Percentiles rank a stretch among this genome's conserved stretches.
phyloP scores from a whole-genome alignment of 2,329 filamentous ascomycete species.

The Diplodia corticola region DNA sequence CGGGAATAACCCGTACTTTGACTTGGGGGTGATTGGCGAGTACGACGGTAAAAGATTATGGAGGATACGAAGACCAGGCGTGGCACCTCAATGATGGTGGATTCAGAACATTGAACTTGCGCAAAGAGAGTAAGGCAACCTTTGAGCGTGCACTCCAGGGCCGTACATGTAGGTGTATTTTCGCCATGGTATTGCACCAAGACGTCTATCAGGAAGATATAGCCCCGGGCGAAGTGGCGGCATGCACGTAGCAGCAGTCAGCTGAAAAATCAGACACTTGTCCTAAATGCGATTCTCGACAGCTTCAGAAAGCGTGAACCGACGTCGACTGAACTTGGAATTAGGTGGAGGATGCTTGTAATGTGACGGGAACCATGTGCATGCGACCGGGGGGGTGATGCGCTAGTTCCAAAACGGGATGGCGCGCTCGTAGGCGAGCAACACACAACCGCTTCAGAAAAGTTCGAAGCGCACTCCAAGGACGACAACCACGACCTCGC shows the following conservation, averaged over 20 bases:
- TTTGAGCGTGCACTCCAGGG: background rate
- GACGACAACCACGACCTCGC: conserved; percentile 24
- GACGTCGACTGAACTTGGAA: background rate
- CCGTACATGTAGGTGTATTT: background rate
- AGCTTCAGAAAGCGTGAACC: background rate
- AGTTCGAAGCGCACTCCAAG: conserved; percentile 5
- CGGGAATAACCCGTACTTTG: background rate
- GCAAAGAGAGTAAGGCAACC: background rate
- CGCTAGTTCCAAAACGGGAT: background rate
- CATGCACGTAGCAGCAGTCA: background rate
- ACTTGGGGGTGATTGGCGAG: background rate
- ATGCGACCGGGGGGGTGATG: background rate
- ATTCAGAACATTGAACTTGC: background rate
- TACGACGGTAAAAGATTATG: background rate
- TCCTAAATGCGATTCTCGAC: background rate
- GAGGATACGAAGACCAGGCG: background rate
- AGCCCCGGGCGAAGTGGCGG: background rate
- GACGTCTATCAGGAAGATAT: background rate
- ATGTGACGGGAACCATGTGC: background rate
- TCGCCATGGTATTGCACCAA: background rate
- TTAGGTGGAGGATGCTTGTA: conserved; percentile 17
- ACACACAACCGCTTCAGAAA: conserved; percentile 24
- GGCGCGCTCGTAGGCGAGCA: conserved; percentile 9
- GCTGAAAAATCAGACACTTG: background rate
- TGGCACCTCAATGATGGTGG: background rate